Conservation (phyloP, 192 early-diverging fungal species). For the Backusella tuberculispora region DNA sequence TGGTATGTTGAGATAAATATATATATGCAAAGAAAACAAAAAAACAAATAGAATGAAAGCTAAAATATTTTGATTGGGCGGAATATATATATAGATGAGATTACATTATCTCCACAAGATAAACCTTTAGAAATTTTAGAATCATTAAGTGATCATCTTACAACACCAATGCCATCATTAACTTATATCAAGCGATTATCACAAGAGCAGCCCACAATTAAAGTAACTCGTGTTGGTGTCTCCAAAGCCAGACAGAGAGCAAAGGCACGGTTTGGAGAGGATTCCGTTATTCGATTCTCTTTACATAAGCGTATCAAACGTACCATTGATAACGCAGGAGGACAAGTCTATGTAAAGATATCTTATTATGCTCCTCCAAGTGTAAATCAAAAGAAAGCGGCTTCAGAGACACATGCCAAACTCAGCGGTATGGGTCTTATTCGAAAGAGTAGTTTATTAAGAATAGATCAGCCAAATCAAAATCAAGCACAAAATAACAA, state of each 20-base stretch:
- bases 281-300: slow-evolving; percentile 52
- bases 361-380: slow-evolving; percentile 29
- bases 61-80: not conserved
- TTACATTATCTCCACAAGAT: slow-evolving; percentile 52
- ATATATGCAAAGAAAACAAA: not conserved
- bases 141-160: slow-evolving; percentile 51
- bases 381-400: not conserved
- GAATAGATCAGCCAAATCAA: slow-evolving; percentile 5
- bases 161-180: slow-evolving; percentile 55
- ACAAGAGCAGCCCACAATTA: slow-evolving; percentile 24
- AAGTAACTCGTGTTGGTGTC: slow-evolving; percentile 39
- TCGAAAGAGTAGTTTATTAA: slow-evolving; percentile 17
- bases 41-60: not conserved
- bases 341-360: slow-evolving; percentile 42
- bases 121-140: slow-evolving; percentile 59
- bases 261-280: slow-evolving; percentile 37
- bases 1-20: slow-evolving; percentile 38
- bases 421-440: slow-evolving; percentile 10
- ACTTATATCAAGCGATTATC: slow-evolving; percentile 38
- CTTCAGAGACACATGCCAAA: not conserved
- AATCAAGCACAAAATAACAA: not conserved
- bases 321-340: slow-evolving; percentile 29
- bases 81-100: slow-evolving; percentile 46
- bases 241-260: slow-evolving; percentile 30
- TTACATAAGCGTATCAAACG: slow-evolving; percentile 54